Conservation (phyloP, 176 grass and related monocot genomes). For the Phoenix dactylifera region DNA sequence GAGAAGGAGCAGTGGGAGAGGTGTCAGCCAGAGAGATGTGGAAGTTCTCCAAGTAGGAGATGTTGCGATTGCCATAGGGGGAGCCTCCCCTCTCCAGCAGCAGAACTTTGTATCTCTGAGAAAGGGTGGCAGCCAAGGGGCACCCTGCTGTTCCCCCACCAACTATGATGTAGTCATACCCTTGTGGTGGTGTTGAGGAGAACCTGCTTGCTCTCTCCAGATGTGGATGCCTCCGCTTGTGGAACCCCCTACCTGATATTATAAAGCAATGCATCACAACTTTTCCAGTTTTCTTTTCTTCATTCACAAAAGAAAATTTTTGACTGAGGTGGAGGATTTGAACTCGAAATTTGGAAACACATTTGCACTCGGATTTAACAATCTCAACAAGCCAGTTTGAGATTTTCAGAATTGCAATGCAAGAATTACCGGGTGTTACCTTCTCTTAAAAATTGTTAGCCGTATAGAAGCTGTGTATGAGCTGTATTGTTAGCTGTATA, state of each 20-base stretch:
- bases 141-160: slow-evolving; percentile 10
- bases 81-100: slow-evolving; percentile 17
- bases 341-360: too few species aligned
- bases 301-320: too few species aligned
- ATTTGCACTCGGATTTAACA: too few species aligned
- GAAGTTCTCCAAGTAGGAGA: slow-evolving; percentile 70
- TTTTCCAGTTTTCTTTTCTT: too few species aligned
- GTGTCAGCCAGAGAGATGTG: slow-evolving; percentile 52
- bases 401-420: too few species aligned
- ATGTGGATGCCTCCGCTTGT: neutral
- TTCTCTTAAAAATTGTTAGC: too few species aligned
- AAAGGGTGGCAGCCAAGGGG: slow-evolving; percentile 43
- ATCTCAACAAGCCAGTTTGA: too few species aligned
- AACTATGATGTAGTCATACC: slow-evolving; percentile 12
- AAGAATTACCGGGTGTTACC: too few species aligned
- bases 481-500: too few species aligned
- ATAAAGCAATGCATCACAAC: neutral
- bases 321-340: too few species aligned
- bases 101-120: slow-evolving; percentile 46
- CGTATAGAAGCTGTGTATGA: too few species aligned
- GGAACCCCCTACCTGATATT: slow-evolving; percentile 9
- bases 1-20: slow-evolving; percentile 49
- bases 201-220: slow-evolving; percentile 3
- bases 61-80: slow-evolving; percentile 60
- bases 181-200: neutral